Percentiles rank a stretch among this genome's conserved stretches.
Evolutionary conservation across 2,329 filamentous ascomycete genomes (phyloP).

Genomic region (Fusarium mangiferae): DNA sequence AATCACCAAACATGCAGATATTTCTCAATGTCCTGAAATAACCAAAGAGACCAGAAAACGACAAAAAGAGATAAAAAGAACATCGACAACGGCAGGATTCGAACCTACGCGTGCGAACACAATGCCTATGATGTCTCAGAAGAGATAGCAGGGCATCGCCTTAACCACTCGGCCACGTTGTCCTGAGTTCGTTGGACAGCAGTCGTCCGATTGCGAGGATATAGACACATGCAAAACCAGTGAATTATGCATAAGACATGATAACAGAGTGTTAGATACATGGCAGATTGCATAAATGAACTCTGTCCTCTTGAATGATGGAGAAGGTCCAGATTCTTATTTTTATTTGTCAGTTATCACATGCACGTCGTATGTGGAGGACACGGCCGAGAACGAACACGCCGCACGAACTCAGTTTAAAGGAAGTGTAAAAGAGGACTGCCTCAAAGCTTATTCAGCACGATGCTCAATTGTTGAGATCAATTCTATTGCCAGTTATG

Average conservation of each 20-base stretch:
- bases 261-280: too few relatives aligned
- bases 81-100: constrained; percentile 15
- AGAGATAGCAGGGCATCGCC: constrained; percentile 25
- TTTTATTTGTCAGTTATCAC: background rate
- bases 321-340: rapidly evolving
- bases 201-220: rapidly evolving
- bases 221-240: background rate
- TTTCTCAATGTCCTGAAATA: background rate
- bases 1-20: background rate
- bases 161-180: constrained; percentile 25
- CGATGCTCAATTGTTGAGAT: background rate
- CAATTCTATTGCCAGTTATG: background rate
- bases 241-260: rapidly evolving
- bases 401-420: background rate
- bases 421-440: background rate
- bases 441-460: background rate
- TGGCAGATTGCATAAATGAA: too few relatives aligned
- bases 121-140: constrained; percentile 17
- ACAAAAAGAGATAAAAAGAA: background rate
- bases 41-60: rapidly evolving
- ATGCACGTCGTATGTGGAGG: background rate
- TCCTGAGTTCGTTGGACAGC: background rate
- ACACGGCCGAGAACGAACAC: background rate
- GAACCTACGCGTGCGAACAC: constrained; percentile 22
- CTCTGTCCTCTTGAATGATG: too few relatives aligned